Conservation (phyloP, 192 early-diverging fungal species). For the Entrophospora sp. region DNA sequence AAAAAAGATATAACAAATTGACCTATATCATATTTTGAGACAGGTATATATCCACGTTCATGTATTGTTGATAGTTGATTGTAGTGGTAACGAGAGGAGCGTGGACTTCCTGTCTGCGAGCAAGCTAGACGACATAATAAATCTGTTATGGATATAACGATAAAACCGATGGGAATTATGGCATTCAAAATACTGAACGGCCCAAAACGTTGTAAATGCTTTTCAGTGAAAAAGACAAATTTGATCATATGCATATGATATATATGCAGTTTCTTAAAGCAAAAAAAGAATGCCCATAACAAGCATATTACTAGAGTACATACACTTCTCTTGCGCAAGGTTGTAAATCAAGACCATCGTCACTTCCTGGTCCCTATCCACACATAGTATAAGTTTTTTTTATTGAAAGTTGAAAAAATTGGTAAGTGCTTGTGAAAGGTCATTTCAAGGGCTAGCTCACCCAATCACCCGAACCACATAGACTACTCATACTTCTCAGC, state of each 20-base stretch:
- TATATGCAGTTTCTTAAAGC: neutral
- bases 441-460: constrained; percentile 13
- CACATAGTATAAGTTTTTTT: neutral
- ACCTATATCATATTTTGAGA: constrained; percentile 16
- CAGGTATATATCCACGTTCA: neutral
- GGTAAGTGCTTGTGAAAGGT: neutral
- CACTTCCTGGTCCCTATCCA: constrained; percentile 7
- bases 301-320: neutral
- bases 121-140: neutral
- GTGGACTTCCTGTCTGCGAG: neutral
- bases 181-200: constrained; percentile 14
- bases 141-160: neutral
- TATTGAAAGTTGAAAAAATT: neutral
- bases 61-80: neutral
- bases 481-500: neutral
- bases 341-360: constrained; percentile 11
- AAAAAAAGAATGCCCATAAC: neutral
- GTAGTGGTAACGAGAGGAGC: neutral
- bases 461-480: constrained; percentile 12
- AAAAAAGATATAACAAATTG: constrained; percentile 20
- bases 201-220: neutral
- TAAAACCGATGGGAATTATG: neutral
- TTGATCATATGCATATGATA: neutral
- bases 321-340: constrained; percentile 19
- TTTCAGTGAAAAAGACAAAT: neutral